phyloP scores from a whole-genome alignment of 1,139 yeast genomes.

The Taphrina populina region DNA sequence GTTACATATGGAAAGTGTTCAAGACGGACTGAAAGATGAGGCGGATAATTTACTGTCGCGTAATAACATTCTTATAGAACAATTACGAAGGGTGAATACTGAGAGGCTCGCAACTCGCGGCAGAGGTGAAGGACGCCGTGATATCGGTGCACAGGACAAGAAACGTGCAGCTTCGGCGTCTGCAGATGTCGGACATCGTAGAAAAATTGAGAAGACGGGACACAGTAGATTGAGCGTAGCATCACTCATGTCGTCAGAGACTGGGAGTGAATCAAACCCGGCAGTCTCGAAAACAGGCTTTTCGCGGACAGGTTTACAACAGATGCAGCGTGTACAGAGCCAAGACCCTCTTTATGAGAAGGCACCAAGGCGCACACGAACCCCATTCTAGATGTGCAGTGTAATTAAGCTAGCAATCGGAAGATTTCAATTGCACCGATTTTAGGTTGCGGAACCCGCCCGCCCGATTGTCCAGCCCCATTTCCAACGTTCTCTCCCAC shows the following conservation, averaged over 20 bases:
- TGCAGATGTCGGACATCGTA: slow-evolving; percentile 20
- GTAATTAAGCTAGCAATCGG: too few species aligned
- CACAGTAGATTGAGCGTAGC: slow-evolving; percentile 25
- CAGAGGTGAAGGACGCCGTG: slow-evolving; percentile 12
- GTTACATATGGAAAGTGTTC: neutral
- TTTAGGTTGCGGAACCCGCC: too few species aligned
- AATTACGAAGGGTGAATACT: slow-evolving; percentile 25
- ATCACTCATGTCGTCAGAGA: slow-evolving; percentile 21
- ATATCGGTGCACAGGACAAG: slow-evolving; percentile 9
- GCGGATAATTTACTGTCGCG: slow-evolving; percentile 13
- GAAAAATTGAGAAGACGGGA: slow-evolving; percentile 24
- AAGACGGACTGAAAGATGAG: slow-evolving; percentile 12
- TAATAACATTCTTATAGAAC: slow-evolving; percentile 27
- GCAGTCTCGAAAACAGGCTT: neutral
- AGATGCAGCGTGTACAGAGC: slow-evolving; percentile 17
- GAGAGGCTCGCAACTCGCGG: slow-evolving; percentile 15
- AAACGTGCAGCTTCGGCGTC: slow-evolving; percentile 26
- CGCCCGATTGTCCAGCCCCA: too few species aligned
- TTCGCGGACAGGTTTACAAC: neutral
- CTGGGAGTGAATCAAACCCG: neutral
- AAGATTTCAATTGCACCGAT: too few species aligned
- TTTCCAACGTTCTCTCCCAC: neutral
- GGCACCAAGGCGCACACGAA: slow-evolving; percentile 1
- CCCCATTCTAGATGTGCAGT: too few species aligned
- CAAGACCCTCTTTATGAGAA: slow-evolving; percentile 8